Conservation (phyloP, 805 yeast genomes). For the Maudiozyma pseudohumilis region DNA sequence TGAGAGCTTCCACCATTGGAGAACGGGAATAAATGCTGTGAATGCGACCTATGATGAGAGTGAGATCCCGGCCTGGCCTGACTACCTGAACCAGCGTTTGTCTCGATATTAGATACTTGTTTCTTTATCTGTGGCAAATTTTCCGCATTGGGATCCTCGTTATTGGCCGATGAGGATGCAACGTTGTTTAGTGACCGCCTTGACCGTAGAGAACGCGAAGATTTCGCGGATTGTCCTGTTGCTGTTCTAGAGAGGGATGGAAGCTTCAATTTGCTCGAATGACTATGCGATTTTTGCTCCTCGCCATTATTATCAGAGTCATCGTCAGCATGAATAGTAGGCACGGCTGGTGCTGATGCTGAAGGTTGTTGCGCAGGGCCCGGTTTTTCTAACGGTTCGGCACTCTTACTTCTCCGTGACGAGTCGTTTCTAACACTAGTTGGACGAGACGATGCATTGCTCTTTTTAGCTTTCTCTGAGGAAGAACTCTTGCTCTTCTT, state of each 20-base stretch:
- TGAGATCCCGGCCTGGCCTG: not conserved
- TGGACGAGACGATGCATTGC: constrained; percentile 5
- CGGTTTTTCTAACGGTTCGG: no score
- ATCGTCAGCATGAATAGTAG: no score
- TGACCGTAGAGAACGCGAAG: constrained; percentile 34
- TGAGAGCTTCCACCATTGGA: not conserved
- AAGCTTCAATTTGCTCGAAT: not conserved
- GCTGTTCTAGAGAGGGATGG: constrained; percentile 32
- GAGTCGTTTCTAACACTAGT: not conserved
- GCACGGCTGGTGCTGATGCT: not conserved
- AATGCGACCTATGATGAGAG: constrained; percentile 5
- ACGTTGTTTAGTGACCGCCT: constrained; percentile 19
- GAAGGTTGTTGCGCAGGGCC: not conserved
- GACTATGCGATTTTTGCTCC: not conserved
- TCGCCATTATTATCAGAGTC: not conserved
- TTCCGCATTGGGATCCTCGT: not conserved
- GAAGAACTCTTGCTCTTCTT: constrained; percentile 1
- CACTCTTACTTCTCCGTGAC: not conserved
- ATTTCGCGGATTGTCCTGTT: constrained; percentile 42
- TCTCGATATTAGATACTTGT: constrained; percentile 4
- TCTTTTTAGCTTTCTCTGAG: not conserved
- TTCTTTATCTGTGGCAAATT: not conserved
- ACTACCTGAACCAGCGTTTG: not conserved
- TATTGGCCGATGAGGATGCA: constrained; percentile 17
- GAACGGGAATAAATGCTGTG: constrained; percentile 2